Base-by-base conservation (phyloP, 768 basidiomycete species). In the Hebeloma cylindrosporum region DNA sequence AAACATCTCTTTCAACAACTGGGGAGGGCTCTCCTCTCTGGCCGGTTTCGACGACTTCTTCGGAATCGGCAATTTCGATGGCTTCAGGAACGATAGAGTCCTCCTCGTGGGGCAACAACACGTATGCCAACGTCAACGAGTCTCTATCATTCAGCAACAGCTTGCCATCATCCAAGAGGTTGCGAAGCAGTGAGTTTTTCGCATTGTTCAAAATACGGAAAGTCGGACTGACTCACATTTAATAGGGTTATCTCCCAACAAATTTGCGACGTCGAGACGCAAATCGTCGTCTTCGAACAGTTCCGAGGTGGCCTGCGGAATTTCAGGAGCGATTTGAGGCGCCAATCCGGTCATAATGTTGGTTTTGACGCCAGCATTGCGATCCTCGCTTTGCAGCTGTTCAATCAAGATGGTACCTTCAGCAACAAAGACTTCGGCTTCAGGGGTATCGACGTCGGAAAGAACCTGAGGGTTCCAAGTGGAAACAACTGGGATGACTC, bases 251-350 rank as follows among this genome's bases (percentile, higher is more conserved):
- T 74, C 50, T 63, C 66, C 16, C 69, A 75, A 54, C 66, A 68
- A 31, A 66, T 74, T 35, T 78, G 76, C 52, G 72, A 75, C 35
- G 75, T 77, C 33, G 76, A 78, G 48, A 67, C 68, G 13, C 76
- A 78, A 50, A 66, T 64, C 40, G 65, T 73, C 45, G 60, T 66
- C 33, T 69, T 73, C 51, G 60, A 72, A 48, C 72, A 74, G 53
- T 71, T 67, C 62, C 61, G 63, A 40, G 54, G 63, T 13, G 61
- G 66, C 48, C 50, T 72, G 26, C 54, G 60, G 26, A 42, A 60
- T 42, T 75, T 73, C 67, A 61, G 60, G 40, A 50, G 60, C 31
- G 73, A 75, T 49, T 52, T 74, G 43, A 58, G 62, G 23, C 73
- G 68, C 48, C 47, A 54, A 45, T 71, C 71, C 8, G 64, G 63